Evolutionary conservation across 2,329 filamentous ascomycete species (phyloP).

Genomic region (Aspergillus fructus): DNA sequence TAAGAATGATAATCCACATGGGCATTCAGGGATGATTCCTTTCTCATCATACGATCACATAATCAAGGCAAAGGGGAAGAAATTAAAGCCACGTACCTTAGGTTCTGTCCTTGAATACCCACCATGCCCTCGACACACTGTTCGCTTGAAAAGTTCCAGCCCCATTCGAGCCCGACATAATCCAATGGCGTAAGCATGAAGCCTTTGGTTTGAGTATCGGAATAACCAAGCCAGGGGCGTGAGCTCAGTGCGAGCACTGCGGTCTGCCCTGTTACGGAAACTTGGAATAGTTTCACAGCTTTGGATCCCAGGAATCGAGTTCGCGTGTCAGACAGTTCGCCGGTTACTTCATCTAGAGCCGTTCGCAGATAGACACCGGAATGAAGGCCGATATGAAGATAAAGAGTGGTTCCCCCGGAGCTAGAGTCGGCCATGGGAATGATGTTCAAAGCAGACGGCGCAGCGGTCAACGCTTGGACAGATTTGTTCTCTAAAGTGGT

Average conservation of each 20-base stretch:
- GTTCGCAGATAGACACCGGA: conserved; percentile 96
- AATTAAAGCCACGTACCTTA: conserved; percentile 62
- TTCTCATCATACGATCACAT: conserved; percentile 48
- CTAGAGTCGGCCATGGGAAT: conserved; percentile 96
- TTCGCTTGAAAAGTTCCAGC: conserved; percentile 95
- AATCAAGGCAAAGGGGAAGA: conserved; percentile 10
- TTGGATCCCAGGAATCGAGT: conserved; percentile 93
- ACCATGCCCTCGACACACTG: conserved; percentile 93
- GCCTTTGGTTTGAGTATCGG: conserved; percentile 78
- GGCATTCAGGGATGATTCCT: conserved; percentile 34
- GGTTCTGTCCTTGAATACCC: conserved; percentile 82
- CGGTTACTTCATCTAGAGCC: conserved; percentile 90
- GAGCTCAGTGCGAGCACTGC: conserved; percentile 89
- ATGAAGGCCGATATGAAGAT: conserved; percentile 92
- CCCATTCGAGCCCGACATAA: conserved; percentile 85
- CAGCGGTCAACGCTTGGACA: conserved; percentile 87
- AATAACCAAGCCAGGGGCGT: conserved; percentile 93
- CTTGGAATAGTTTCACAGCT: conserved; percentile 83
- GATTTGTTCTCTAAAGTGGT: conserved; percentile 90
- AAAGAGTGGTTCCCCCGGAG: conserved; percentile 82
- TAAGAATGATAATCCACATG: conserved; percentile 49
- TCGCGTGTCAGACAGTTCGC: conserved; percentile 89
- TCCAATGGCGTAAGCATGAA: conserved; percentile 92
- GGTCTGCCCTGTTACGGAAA: conserved; percentile 80
- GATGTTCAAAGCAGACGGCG: conserved; percentile 83